Conservation (phyloP, 371 early-diverging fungal genomes). For the Rhizopus microsporus region DNA sequence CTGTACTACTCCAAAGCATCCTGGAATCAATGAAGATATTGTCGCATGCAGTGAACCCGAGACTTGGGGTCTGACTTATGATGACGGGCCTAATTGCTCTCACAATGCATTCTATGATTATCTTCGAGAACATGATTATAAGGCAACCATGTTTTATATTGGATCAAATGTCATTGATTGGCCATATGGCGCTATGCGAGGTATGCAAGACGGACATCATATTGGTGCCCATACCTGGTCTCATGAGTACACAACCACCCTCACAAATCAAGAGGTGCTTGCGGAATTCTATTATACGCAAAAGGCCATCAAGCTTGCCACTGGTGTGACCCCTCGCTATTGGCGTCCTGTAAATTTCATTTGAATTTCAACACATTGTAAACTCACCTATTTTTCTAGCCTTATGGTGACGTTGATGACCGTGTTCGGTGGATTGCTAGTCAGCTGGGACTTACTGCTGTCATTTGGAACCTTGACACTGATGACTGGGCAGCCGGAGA, state of each 20-base stretch:
- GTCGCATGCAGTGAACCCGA: constrained; percentile 36
- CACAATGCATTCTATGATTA: constrained; percentile 47
- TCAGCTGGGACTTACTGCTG: constrained; percentile 39
- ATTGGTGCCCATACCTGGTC: constrained; percentile 56
- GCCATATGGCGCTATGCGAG: constrained; percentile 51
- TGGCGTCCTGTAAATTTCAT: constrained; percentile 37
- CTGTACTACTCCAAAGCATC: constrained; percentile 34
- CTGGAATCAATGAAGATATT: constrained; percentile 37
- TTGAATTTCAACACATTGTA: constrained; percentile 25
- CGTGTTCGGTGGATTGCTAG: constrained; percentile 48
- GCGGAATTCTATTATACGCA: constrained; percentile 54
- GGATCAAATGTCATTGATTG: constrained; percentile 46
- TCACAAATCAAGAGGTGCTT: constrained; percentile 51
- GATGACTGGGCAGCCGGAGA: constrained; percentile 39
- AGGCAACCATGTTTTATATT: constrained; percentile 10
- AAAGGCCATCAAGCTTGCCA: constrained; percentile 52
- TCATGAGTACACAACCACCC: constrained; percentile 53
- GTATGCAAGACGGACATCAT: constrained; percentile 49
- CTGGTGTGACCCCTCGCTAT: constrained; percentile 50
- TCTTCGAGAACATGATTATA: constrained; percentile 23
- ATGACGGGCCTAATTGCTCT: constrained; percentile 48
- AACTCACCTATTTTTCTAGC: constrained; percentile 32
- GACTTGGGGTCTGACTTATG: constrained; percentile 41
- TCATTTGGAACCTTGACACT: constrained; percentile 44
- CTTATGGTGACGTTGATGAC: constrained; percentile 47